phyloP scores from a whole-genome alignment of 768 basidiomycete species.

The Pisolithus tinctorius region DNA sequence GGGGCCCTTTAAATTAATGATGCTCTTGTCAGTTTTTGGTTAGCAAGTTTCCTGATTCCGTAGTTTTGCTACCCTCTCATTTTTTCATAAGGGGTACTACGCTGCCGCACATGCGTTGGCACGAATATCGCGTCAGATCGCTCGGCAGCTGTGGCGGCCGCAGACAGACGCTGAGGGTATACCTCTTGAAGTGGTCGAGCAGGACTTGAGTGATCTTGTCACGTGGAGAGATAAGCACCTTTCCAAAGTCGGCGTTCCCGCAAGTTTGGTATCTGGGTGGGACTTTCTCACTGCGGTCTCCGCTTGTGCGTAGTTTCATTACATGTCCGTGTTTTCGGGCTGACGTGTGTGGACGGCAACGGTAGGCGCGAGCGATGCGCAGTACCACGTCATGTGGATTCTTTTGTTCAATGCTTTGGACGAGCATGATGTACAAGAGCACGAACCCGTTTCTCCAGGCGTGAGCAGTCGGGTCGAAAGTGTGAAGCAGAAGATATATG shows the following conservation, averaged over 20 bases:
- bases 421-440: slow-evolving; percentile 76
- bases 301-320: slow-evolving; percentile 38
- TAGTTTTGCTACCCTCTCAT: slow-evolving; percentile 5
- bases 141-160: slow-evolving; percentile 75
- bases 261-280: slow-evolving; percentile 79
- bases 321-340: background rate
- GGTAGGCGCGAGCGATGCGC: slow-evolving; percentile 75
- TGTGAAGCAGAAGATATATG: slow-evolving; percentile 61
- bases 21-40: slow-evolving; percentile 54
- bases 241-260: slow-evolving; percentile 76
- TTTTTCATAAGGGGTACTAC: slow-evolving; percentile 62
- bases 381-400: slow-evolving; percentile 91
- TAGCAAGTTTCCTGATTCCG: slow-evolving; percentile 23
- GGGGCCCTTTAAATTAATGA: slow-evolving; percentile 3
- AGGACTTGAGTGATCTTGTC: slow-evolving; percentile 49
- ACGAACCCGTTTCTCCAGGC: slow-evolving; percentile 24
- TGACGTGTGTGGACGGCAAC: background rate
- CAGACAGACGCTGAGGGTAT: slow-evolving; percentile 72
- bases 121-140: slow-evolving; percentile 75
- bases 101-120: slow-evolving; percentile 79
- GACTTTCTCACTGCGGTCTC: slow-evolving; percentile 79
- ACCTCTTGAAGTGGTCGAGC: slow-evolving; percentile 54
- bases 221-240: slow-evolving; percentile 77
- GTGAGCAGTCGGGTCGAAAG: slow-evolving; percentile 57
- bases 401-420: slow-evolving; percentile 75